Evolutionary conservation across 2,329 filamentous ascomycete genomes (phyloP).

Genomic region (Trichoderma oligosporum): DNA sequence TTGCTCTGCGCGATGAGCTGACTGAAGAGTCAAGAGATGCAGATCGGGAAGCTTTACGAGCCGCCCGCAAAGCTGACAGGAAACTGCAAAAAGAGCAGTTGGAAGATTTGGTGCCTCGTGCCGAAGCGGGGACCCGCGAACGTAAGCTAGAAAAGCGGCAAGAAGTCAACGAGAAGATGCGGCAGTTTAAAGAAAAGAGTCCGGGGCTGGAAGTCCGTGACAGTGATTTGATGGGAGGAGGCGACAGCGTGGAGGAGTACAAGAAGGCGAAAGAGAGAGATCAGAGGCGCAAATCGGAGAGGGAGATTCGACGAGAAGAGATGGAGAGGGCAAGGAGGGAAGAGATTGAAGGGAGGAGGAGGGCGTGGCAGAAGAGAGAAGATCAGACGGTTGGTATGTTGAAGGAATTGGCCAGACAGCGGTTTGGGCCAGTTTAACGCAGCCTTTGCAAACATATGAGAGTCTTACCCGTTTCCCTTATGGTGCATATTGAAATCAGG

Average conservation of each 20-base stretch:
- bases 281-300: constrained; percentile 74
- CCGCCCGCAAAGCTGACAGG: constrained; percentile 61
- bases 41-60: constrained; percentile 54
- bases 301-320: constrained; percentile 80
- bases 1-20: constrained; percentile 57
- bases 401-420: constrained; percentile 70
- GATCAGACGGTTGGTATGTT: constrained; percentile 80
- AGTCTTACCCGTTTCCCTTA: too few relatives aligned
- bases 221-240: constrained; percentile 72
- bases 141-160: constrained; percentile 81
- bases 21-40: constrained; percentile 47
- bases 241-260: constrained; percentile 61
- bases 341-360: constrained; percentile 74
- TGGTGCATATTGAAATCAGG: too few relatives aligned
- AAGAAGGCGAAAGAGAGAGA: constrained; percentile 63
- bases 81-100: constrained; percentile 65
- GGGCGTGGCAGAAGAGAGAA: constrained; percentile 70
- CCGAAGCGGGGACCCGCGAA: constrained; percentile 78
- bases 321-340: constrained; percentile 67
- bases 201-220: constrained; percentile 54
- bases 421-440: constrained; percentile 59
- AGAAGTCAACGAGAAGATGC: constrained; percentile 68
- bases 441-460: too few relatives aligned
- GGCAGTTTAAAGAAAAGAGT: constrained; percentile 66
- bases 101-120: constrained; percentile 78